A percentile compares a stretch with the other conserved stretches of the same genome.
Evolutionary conservation across 176 grass and related monocot species (phyloP).

Genomic region (Tillandsia fasciculata): DNA sequence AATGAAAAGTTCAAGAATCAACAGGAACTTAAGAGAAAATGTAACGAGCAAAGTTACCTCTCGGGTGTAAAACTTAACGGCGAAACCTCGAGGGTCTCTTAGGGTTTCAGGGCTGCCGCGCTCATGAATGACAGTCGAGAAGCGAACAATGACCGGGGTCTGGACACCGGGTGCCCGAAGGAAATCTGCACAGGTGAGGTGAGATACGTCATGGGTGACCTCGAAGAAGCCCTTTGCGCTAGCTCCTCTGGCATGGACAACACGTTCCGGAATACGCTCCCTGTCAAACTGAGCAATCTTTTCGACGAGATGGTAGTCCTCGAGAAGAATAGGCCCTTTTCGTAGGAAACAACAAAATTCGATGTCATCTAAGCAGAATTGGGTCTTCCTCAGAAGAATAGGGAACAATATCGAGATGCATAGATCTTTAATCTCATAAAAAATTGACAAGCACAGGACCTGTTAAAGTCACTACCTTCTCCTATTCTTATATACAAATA

Average conservation of each 20-base stretch:
- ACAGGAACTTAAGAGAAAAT: neutral
- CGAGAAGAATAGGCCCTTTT: slow-evolving; percentile 79
- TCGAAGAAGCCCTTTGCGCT: slow-evolving; percentile 99
- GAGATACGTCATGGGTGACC: slow-evolving; percentile 88
- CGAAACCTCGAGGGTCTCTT: slow-evolving; percentile 91
- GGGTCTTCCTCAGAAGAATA: too few relatives aligned
- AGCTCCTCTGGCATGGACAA: slow-evolving; percentile 85
- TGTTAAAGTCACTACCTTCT: too few relatives aligned
- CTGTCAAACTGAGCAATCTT: slow-evolving; percentile 94
- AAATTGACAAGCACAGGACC: too few relatives aligned
- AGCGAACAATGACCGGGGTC: slow-evolving; percentile 81
- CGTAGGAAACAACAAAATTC: neutral
- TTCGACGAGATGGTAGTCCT: slow-evolving; percentile 96
- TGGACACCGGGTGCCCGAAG: slow-evolving; percentile 73
- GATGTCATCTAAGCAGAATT: too few relatives aligned
- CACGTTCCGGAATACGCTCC: slow-evolving; percentile 85
- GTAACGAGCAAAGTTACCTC: slow-evolving; percentile 29
- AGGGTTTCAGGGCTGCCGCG: slow-evolving; percentile 92
- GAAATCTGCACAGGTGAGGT: slow-evolving; percentile 91
- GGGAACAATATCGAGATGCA: too few relatives aligned
- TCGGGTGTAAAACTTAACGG: slow-evolving; percentile 96
- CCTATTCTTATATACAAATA: too few relatives aligned
- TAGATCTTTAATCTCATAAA: too few relatives aligned
- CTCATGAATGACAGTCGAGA: slow-evolving; percentile 99
- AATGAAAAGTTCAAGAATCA: neutral